Conservation (phyloP, 106 monocot genomes). For the Xerophyta viscosa region DNA sequence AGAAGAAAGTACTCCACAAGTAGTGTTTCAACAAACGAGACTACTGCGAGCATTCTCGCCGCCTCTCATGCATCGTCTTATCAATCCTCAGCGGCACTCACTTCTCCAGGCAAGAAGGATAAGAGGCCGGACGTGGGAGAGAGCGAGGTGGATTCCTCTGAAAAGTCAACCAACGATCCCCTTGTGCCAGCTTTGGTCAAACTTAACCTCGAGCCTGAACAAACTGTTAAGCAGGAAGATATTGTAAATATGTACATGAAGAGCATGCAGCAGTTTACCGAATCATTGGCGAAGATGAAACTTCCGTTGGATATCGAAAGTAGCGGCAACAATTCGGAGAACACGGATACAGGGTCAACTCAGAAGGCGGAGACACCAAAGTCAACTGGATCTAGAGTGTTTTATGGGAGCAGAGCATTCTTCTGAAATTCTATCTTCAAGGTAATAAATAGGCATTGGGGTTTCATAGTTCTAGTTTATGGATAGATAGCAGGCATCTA, state of each 20-base stretch:
- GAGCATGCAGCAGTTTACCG: constrained; percentile 89
- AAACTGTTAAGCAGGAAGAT: constrained; percentile 62
- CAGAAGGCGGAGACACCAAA: constrained; percentile 24
- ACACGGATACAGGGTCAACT: constrained; percentile 1
- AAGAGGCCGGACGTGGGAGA: constrained; percentile 25
- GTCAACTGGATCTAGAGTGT: constrained; percentile 40
- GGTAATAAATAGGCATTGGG: no score
- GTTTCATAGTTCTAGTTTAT: no score
- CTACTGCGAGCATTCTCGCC: constrained; percentile 3
- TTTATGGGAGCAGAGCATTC: constrained; percentile 85
- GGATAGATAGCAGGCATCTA: no score
- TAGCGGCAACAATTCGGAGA: constrained; percentile 10
- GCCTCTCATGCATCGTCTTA: constrained; percentile 22
- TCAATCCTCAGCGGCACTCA: constrained; percentile 9
- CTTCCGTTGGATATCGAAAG: constrained; percentile 67
- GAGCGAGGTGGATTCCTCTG: constrained; percentile 34
- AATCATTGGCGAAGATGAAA: constrained; percentile 84
- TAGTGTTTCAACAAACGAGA: constrained; percentile 23
- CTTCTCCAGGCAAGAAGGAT: constrained; percentile 15
- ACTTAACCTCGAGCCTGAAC: constrained; percentile 36
- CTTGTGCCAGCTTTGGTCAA: constrained; percentile 33
- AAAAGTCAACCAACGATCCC: neutral
- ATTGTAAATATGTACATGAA: constrained; percentile 91
- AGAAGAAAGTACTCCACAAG: constrained; percentile 24
- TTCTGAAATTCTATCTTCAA: no score